These are phyloP conservation scores for Russula compacta DNA, from an alignment of 768 basidiomycete genomes.

Conservation along the genomic window DNA sequence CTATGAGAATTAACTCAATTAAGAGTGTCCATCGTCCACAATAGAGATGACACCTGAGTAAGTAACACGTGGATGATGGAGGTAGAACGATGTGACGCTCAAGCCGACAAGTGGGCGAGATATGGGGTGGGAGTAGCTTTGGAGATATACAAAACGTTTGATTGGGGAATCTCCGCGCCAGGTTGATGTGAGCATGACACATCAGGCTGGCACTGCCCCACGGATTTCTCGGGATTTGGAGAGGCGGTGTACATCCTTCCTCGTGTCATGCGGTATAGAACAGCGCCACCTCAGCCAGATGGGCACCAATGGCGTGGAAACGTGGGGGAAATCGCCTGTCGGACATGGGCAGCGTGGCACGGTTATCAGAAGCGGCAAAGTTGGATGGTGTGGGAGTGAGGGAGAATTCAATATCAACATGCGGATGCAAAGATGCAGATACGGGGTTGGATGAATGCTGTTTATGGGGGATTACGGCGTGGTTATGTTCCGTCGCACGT, in stretches of 20 bases:
- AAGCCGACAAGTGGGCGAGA: background rate
- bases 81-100: background rate
- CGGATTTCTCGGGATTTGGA: background rate
- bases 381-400: background rate
- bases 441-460: conserved; percentile 14
- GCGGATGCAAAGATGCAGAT: conserved; percentile 15
- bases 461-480: background rate
- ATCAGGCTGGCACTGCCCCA: background rate
- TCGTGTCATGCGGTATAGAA: background rate
- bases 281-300: background rate
- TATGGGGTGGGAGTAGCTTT: background rate
- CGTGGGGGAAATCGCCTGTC: conserved; percentile 3
- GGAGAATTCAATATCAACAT: conserved; percentile 15
- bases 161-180: conserved; percentile 2
- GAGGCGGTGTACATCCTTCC: background rate
- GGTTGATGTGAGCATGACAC: background rate
- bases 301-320: background rate
- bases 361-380: background rate
- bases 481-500: conserved; percentile 8
- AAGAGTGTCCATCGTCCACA: background rate
- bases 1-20: conserved; percentile 10
- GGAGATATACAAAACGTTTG: background rate
- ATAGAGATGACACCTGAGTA: background rate
- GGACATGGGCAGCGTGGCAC: background rate
- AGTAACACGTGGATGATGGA: background rate